A percentile compares a stretch with the other conserved stretches of the same genome.
phyloP scores from a whole-genome alignment of 345 rosid species.

The Aquilaria yunnanensis region DNA sequence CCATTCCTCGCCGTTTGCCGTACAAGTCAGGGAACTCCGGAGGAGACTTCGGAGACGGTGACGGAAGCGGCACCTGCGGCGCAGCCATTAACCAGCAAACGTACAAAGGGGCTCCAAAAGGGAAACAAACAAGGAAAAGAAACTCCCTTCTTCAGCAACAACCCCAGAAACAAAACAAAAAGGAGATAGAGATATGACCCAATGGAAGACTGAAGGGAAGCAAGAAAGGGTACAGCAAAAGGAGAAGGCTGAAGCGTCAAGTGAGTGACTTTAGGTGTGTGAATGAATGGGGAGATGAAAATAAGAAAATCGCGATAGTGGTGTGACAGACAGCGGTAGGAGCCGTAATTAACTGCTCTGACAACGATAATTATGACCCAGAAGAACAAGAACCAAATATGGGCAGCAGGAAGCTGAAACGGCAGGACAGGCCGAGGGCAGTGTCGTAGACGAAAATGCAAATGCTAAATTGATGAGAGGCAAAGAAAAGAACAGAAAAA shows the following conservation, averaged over 20 bases:
- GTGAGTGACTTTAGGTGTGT: slow-evolving; percentile 25
- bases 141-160: neutral
- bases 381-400: slow-evolving; percentile 9
- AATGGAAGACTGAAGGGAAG: neutral
- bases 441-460: slow-evolving; percentile 9
- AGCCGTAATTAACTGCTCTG: slow-evolving; percentile 56
- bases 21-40: slow-evolving; percentile 97
- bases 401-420: slow-evolving; percentile 20
- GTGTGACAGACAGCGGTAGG: slow-evolving; percentile 28
- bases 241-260: neutral
- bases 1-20: slow-evolving; percentile 71
- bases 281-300: slow-evolving; percentile 12
- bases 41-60: slow-evolving; percentile 85
- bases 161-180: neutral
- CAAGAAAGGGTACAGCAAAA: slow-evolving; percentile 19
- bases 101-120: neutral
- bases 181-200: neutral
- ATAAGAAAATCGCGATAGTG: neutral
- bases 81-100: slow-evolving; percentile 33
- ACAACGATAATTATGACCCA: slow-evolving; percentile 48
- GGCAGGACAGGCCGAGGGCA: neutral
- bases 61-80: slow-evolving; percentile 32
- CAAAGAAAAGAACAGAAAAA: no score
- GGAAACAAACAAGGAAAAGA: neutral
- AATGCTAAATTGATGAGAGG: neutral